Evolutionary conservation across 2,329 filamentous ascomycete species (phyloP).

Genomic region (Fusarium sacchari): DNA sequence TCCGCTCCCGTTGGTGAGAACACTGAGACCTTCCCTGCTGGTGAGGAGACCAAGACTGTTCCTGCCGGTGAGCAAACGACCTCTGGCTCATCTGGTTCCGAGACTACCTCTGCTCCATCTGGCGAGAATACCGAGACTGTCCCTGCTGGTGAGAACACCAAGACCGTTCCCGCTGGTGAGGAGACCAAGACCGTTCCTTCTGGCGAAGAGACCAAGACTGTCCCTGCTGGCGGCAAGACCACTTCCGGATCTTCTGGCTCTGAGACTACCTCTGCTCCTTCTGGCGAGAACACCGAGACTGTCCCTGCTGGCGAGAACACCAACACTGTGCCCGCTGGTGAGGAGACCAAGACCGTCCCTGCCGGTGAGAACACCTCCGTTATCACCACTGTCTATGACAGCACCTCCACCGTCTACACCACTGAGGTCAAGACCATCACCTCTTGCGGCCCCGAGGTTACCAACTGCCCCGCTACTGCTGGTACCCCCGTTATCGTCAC

Average conservation of each 20-base stretch:
- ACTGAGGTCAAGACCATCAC: constrained; percentile 62
- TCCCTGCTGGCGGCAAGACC: constrained; percentile 24
- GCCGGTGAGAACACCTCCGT: constrained; percentile 32
- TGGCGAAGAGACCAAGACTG: constrained; percentile 25
- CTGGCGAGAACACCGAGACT: constrained; percentile 60
- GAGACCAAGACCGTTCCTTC: constrained; percentile 19
- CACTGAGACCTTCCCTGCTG: constrained; percentile 42
- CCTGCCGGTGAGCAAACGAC: constrained; percentile 21
- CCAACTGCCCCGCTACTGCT: constrained; percentile 62
- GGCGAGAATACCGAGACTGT: constrained; percentile 51
- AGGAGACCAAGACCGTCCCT: constrained; percentile 20
- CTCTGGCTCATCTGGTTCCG: neutral
- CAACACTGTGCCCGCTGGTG: constrained; percentile 18
- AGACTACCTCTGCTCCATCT: constrained; percentile 59
- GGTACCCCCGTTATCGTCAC: constrained; percentile 60
- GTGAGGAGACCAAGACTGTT: constrained; percentile 50
- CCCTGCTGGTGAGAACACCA: constrained; percentile 6
- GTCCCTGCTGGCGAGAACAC: neutral
- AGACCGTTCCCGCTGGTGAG: constrained; percentile 14
- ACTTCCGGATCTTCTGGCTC: constrained; percentile 57
- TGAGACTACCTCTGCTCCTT: constrained; percentile 59
- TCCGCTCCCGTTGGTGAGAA: constrained; percentile 40
- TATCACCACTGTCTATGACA: constrained; percentile 52
- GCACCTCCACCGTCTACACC: constrained; percentile 61
- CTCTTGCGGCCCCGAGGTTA: constrained; percentile 57